Conservation (phyloP, 306 rosid genomes). For the Datisca glomerata region DNA sequence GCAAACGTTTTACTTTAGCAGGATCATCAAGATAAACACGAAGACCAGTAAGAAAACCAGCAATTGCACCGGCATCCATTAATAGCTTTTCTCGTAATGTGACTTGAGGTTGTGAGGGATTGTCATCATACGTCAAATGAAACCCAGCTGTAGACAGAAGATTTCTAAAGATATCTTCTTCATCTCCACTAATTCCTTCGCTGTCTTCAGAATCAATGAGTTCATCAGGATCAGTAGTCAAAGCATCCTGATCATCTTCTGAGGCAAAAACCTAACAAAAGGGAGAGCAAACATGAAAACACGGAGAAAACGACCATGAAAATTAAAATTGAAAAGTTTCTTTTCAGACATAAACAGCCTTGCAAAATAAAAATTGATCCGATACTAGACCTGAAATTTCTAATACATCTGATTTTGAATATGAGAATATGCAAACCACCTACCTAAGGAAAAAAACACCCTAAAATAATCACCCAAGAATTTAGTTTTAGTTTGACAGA, state of each 20-base stretch:
- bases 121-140: conserved; percentile 93
- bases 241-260: conserved; percentile 94
- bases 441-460: no score
- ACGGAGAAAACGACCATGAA: conserved; percentile 17
- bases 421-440: no score
- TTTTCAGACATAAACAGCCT: no score
- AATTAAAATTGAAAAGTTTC: no score
- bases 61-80: conserved; percentile 98
- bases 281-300: conserved; percentile 10
- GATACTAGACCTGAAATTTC: no score
- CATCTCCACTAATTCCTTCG: conserved; percentile 94
- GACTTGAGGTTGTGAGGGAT: conserved; percentile 94
- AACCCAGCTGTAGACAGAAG: conserved; percentile 96
- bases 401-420: no score
- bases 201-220: conserved; percentile 92
- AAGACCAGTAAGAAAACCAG: conserved; percentile 95
- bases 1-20: conserved; percentile 93
- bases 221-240: conserved; percentile 98
- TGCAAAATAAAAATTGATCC: no score
- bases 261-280: conserved; percentile 78
- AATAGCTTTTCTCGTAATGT: conserved; percentile 88
- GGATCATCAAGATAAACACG: conserved; percentile 99
- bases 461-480: no score
- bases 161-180: conserved; percentile 92
- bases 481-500: no score